phyloP scores from a whole-genome alignment of 2,329 filamentous ascomycete species.

The Hypoxylon sp. region DNA sequence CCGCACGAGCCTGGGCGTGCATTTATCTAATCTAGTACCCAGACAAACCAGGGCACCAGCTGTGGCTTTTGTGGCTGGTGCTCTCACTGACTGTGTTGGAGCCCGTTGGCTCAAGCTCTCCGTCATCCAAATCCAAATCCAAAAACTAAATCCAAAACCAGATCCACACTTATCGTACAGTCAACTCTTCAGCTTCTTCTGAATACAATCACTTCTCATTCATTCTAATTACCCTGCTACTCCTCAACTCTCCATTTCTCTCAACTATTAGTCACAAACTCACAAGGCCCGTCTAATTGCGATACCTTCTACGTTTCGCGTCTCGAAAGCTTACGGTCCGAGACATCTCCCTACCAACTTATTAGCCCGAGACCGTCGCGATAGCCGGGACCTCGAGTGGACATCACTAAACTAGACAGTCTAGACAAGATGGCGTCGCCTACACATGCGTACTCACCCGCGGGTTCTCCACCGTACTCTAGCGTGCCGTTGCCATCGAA shows the following conservation, averaged over 20 bases:
- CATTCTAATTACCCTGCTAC: background rate
- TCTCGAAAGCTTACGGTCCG: conserved; percentile 3
- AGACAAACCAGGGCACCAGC: too few relatives aligned
- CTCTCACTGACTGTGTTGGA: background rate
- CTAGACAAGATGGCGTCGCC: conserved; percentile 66
- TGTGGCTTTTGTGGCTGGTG: too few relatives aligned
- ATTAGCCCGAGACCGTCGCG: conserved; percentile 23
- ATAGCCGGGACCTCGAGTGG: conserved; percentile 16
- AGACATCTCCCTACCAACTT: conserved; percentile 14
- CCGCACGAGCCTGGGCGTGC: background rate
- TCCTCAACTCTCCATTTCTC: background rate
- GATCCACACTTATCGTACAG: background rate
- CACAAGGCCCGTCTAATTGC: background rate
- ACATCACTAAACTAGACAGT: conserved; percentile 27
- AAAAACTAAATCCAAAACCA: background rate
- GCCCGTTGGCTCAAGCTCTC: conserved; percentile 11
- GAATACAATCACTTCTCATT: background rate
- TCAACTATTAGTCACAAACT: background rate
- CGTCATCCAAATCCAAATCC: background rate
- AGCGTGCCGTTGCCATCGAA: conserved; percentile 67
- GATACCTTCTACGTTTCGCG: background rate
- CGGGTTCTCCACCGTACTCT: conserved; percentile 67
- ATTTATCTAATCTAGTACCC: too few relatives aligned
- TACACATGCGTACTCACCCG: conserved; percentile 62
- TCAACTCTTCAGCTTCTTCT: background rate